These are phyloP conservation scores for Aspergillus nanangensis DNA, from an alignment of 495 filamentous ascomycete species.

Conservation along the genomic window DNA sequence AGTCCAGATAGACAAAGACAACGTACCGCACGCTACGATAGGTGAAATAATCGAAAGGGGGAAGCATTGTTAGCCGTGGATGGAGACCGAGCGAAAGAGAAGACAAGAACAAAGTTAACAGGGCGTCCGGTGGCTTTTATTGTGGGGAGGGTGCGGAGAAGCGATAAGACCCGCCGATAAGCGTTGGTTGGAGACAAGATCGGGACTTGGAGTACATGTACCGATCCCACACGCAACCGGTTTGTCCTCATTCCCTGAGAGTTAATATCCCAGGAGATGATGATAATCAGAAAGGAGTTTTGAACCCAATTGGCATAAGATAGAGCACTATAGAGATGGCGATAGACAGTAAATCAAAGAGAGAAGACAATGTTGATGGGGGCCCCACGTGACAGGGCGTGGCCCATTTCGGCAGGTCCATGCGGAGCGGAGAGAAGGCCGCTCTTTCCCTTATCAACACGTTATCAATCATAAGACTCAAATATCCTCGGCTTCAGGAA, in stretches of 20 bases:
- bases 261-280: no score
- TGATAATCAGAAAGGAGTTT: no score
- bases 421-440: conserved; percentile 9
- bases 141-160: conserved; percentile 25
- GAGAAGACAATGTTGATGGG: background rate
- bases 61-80: conserved; percentile 38
- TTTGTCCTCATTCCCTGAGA: no score
- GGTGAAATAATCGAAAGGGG: conserved; percentile 56
- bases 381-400: conserved; percentile 5
- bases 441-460: background rate
- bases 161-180: conserved; percentile 24
- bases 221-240: no score
- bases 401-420: conserved; percentile 18
- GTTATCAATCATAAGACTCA: no score
- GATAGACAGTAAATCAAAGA: no score
- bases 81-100: background rate
- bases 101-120: conserved; percentile 2
- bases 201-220: no score
- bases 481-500: no score
- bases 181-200: conserved; percentile 5
- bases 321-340: no score
- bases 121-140: conserved; percentile 18
- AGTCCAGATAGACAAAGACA: background rate
- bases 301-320: no score
- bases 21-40: conserved; percentile 51